A percentile compares a stretch with the other conserved stretches of the same genome.
phyloP scores from a whole-genome alignment of 2,329 filamentous ascomycete genomes.

The Helotiales sp. region DNA sequence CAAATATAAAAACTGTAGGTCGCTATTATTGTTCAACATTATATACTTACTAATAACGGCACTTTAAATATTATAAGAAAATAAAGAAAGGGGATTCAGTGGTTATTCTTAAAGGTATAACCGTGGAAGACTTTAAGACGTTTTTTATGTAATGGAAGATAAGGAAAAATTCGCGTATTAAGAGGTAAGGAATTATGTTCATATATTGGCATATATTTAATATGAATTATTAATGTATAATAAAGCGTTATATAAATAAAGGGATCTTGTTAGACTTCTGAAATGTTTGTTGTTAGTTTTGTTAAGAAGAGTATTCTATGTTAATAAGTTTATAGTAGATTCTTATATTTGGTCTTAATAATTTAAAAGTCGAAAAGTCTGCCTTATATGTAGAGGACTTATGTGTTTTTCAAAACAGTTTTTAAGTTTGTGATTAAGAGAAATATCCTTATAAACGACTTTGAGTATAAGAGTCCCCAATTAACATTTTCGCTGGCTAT shows the following conservation, averaged over 20 bases:
- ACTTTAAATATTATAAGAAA: slow-evolving; percentile 27
- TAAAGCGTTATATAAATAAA: slow-evolving; percentile 27
- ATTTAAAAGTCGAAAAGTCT: not conserved
- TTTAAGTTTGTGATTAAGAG: not conserved
- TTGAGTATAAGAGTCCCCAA: slow-evolving; percentile 31
- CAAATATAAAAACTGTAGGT: slow-evolving; percentile 31
- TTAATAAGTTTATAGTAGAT: no score
- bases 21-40: slow-evolving; percentile 10
- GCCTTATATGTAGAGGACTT: not conserved
- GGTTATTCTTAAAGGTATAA: no score
- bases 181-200: slow-evolving; percentile 28
- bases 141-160: no score
- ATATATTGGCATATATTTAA: slow-evolving; percentile 32
- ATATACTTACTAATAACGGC: slow-evolving; percentile 20
- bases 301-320: not conserved
- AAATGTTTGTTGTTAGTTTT: slow-evolving; percentile 23
- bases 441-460: slow-evolving; percentile 33
- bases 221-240: slow-evolving; percentile 7
- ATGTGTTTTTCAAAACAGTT: not conserved
- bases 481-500: slow-evolving; percentile 34
- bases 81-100: slow-evolving; percentile 19
- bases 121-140: no score
- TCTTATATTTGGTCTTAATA: not conserved
- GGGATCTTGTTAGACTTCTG: slow-evolving; percentile 32
- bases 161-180: no score